Evolutionary conservation across 345 rosid species (phyloP).

Genomic region (Isatis tinctoria): DNA sequence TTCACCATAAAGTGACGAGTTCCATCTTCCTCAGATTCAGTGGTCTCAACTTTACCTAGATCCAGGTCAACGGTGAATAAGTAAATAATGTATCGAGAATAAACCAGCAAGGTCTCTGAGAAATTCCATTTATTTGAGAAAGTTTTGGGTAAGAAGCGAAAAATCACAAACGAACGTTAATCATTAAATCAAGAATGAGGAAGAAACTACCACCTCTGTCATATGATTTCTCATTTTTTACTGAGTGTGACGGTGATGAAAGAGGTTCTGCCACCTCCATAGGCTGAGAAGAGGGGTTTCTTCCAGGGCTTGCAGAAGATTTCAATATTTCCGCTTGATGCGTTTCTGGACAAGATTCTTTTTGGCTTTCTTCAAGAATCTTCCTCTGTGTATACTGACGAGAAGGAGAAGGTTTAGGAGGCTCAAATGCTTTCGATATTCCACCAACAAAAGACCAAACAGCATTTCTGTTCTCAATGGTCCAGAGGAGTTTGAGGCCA

Average conservation of each 20-base stretch:
- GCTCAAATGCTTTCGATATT: constrained; percentile 85
- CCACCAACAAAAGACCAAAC: constrained; percentile 98
- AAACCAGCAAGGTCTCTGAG: background rate
- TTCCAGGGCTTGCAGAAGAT: constrained; percentile 37
- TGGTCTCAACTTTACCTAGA: constrained; percentile 49
- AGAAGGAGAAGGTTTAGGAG: constrained; percentile 91
- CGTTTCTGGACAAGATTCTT: constrained; percentile 40
- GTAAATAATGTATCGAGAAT: constrained; percentile 3
- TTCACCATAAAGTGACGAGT: constrained; percentile 93
- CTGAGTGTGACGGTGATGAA: constrained; percentile 45
- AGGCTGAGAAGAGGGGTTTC: constrained; percentile 39
- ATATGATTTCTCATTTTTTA: constrained; percentile 44
- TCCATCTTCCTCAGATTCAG: constrained; percentile 75
- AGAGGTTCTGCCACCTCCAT: constrained; percentile 38
- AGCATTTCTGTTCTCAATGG: constrained; percentile 81
- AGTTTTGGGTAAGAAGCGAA: background rate
- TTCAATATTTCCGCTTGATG: constrained; percentile 40
- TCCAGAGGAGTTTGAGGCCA: constrained; percentile 95
- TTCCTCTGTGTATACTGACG: constrained; percentile 84
- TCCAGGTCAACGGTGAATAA: constrained; percentile 18
- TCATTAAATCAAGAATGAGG: background rate
- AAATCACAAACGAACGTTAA: background rate
- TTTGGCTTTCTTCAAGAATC: constrained; percentile 68
- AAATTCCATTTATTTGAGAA: background rate
- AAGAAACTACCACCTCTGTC: constrained; percentile 42